Evolutionary conservation across 495 filamentous ascomycete genomes (phyloP), one percentile per base, ranked within the genome.

Genomic region (Xylaria acuta): DNA sequence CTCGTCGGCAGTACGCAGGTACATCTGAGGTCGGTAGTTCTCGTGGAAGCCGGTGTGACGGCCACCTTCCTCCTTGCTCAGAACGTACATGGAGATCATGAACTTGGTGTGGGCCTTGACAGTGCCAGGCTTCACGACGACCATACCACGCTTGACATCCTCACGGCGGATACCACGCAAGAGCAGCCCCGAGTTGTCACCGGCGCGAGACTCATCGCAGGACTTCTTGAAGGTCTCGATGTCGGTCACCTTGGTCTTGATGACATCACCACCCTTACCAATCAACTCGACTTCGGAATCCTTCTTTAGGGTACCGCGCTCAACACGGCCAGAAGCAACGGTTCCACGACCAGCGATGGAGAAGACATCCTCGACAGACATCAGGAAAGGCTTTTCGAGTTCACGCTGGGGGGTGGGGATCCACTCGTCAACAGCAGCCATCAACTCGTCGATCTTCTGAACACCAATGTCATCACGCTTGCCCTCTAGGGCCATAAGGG

Each of bases 161-260:
- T 98, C 97, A 79, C 96, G 93, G 82, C 92, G 92, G 79, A 98
- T 83, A 87, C 96, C 94, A 83, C 96, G 93, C 81, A 99, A 92
- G 30, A 99, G 89, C 27, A 99, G 92, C 80, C 96, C 96, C n/a
- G 95, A 96, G 90, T 97, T 98, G 85, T 99, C 96, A 79, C 96
- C 96, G 67, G 96, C 96, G 72, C 91, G 88, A 72, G 94, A 93
- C 84, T 97, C 93, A 65, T 96, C 93, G 83, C 95, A 97, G 60
- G 93, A 94, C 88, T 99, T 99, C 89, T 98, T 97, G 89, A 99
- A 99, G 71, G 94, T 98, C 87, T 99, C 96, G 80, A 98, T 97
- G 78, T 98, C 96, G 77, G 96, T 99, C 70, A 99, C 95, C 87
- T 97, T 98, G 80, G 97, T 98, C 89, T 96, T 97, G 86, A 97